Evolutionary conservation across 2,329 filamentous ascomycete species (phyloP).

Genomic region (Scedosporium dehoogii): DNA sequence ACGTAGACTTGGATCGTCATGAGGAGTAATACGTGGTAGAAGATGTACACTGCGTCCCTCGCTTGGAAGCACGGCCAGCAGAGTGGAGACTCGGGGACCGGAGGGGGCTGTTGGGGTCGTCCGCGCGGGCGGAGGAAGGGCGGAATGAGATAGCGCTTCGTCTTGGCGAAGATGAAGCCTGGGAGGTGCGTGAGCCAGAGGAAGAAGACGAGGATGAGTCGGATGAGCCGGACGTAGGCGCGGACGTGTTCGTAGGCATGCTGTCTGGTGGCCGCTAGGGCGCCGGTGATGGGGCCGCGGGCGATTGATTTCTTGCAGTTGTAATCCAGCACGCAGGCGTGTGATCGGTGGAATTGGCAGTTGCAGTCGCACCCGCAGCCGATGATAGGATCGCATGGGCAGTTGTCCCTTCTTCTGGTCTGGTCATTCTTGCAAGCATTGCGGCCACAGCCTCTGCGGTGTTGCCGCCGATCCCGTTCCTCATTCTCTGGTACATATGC

Average conservation of each 20-base stretch:
- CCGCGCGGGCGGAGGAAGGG: neutral
- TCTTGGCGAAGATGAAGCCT: neutral
- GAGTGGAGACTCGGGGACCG: neutral
- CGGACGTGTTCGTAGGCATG: neutral
- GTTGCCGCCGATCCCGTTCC: neutral
- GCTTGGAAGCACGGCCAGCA: neutral
- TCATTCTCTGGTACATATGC: neutral
- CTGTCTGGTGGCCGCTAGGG: neutral
- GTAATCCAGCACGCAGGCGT: too few relatives aligned
- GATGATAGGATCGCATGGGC: too few relatives aligned
- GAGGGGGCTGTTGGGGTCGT: neutral
- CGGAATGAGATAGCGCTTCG: neutral
- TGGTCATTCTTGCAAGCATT: too few relatives aligned
- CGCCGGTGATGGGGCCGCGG: neutral
- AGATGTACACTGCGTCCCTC: neutral
- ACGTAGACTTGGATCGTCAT: constrained; percentile 12
- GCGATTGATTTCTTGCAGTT: too few relatives aligned
- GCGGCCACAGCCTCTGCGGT: too few relatives aligned
- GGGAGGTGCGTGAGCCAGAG: neutral
- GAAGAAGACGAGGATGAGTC: neutral
- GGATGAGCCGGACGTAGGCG: neutral
- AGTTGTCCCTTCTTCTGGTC: too few relatives aligned
- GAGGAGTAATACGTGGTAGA: constrained; percentile 8
- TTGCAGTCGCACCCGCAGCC: too few relatives aligned
- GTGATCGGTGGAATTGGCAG: too few relatives aligned